Percentiles rank a stretch among this genome's conserved stretches.
These are phyloP conservation scores for Funneliformis mosseae DNA, from an alignment of 192 early-diverging fungal species.

Conservation along the genomic window DNA sequence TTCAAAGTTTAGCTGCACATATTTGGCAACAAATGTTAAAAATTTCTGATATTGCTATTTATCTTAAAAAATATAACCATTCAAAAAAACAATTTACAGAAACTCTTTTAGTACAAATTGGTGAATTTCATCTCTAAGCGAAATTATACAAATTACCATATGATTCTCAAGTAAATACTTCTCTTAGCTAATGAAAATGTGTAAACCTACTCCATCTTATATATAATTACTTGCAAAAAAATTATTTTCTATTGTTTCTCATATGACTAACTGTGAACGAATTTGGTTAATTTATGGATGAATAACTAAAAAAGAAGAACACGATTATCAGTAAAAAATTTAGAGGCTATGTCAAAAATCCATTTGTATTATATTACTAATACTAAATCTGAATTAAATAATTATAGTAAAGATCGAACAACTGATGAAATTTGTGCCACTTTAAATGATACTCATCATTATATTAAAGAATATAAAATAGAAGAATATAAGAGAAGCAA, in stretches of 20 bases:
- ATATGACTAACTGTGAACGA: not conserved
- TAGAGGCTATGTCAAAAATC: not conserved
- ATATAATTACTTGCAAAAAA: slow-evolving; percentile 1
- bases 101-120: not conserved
- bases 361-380: slow-evolving; percentile 9
- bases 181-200: not conserved
- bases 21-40: slow-evolving; percentile 9
- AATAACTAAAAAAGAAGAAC: not conserved
- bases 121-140: not conserved
- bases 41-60: not conserved
- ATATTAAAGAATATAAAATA: too few relatives aligned
- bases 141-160: not conserved
- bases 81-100: not conserved
- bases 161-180: not conserved
- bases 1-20: not conserved
- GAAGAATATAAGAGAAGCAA: too few relatives aligned
- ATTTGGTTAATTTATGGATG: slow-evolving; percentile 1
- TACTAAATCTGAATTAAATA: not conserved
- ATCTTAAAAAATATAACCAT: not conserved
- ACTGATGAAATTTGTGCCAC: too few relatives aligned
- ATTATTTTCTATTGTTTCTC: too few relatives aligned
- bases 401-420: too few relatives aligned
- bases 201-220: not conserved
- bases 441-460: too few relatives aligned
- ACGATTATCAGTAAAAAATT: not conserved